These are phyloP conservation scores for Fusarium redolens DNA, from an alignment of 2,329 filamentous ascomycete species.

Conservation along the genomic window DNA sequence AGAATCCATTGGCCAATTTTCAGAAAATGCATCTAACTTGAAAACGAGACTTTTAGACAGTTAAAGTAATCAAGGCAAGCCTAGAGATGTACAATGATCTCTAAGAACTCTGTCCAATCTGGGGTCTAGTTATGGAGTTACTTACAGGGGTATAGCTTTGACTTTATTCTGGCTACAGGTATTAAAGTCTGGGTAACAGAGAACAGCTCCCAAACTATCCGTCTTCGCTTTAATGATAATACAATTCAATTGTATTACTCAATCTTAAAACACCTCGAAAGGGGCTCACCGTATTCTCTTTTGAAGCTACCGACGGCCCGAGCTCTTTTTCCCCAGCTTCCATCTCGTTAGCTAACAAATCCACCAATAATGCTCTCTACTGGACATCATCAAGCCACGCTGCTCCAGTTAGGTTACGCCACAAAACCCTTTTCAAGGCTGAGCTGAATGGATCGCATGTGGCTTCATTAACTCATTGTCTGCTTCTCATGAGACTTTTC, in stretches of 20 bases:
- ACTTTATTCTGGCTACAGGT: not conserved
- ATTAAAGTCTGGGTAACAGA: not conserved
- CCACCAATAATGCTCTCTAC: slow-evolving; percentile 26
- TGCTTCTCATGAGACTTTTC: slow-evolving; percentile 24
- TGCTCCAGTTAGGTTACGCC: slow-evolving; percentile 3
- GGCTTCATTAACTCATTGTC: slow-evolving; percentile 25
- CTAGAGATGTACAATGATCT: not conserved
- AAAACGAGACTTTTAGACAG: rapidly evolving
- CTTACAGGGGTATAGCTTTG: not conserved
- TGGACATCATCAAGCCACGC: slow-evolving; percentile 5
- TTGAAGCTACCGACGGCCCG: slow-evolving; percentile 26
- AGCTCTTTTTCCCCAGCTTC: slow-evolving; percentile 26
- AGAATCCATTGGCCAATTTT: too few relatives aligned
- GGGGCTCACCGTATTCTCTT: slow-evolving; percentile 6
- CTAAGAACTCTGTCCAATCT: not conserved
- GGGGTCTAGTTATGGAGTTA: not conserved
- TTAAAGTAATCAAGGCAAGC: rapidly evolving
- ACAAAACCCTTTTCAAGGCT: slow-evolving; percentile 32
- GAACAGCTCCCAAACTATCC: not conserved
- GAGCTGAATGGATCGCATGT: slow-evolving; percentile 24
- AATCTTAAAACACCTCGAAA: slow-evolving; percentile 1
- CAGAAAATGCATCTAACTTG: rapidly evolving
- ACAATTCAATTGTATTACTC: not conserved
- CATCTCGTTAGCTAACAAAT: not conserved
- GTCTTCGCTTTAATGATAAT: not conserved